Evolutionary conservation across 352 stramenopile genomes (phyloP).

Genomic region (Elongisporangium prolatum): DNA sequence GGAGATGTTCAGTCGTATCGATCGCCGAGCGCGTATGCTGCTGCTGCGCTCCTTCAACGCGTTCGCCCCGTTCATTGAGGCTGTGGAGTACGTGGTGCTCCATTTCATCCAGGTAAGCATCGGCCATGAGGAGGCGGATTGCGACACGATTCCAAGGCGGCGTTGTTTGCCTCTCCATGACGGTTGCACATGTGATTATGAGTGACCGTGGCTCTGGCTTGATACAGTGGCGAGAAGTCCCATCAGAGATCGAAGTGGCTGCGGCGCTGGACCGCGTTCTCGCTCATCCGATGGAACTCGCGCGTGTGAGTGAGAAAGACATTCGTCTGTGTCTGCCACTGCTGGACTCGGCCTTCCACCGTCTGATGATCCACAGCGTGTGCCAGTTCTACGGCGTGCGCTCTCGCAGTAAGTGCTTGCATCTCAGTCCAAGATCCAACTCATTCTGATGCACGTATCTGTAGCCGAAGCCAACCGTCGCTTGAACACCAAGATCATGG

Average conservation of each 20-base stretch:
- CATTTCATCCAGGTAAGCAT: constrained; percentile 72
- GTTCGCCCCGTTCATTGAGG: constrained; percentile 72
- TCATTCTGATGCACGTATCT: constrained; percentile 10
- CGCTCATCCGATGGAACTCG: constrained; percentile 58
- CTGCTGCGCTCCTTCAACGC: constrained; percentile 63
- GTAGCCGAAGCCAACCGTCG: constrained; percentile 63
- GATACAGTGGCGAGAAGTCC: constrained; percentile 65
- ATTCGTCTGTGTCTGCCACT: constrained; percentile 70
- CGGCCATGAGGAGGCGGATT: too few species aligned
- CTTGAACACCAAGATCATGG: constrained; percentile 81
- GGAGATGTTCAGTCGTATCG: constrained; percentile 74
- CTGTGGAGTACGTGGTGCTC: constrained; percentile 69
- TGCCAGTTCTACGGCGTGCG: constrained; percentile 87
- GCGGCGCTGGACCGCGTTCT: constrained; percentile 50
- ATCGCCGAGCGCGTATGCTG: constrained; percentile 62
- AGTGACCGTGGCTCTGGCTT: not conserved
- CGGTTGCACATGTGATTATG: constrained; percentile 2
- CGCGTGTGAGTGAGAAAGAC: constrained; percentile 53
- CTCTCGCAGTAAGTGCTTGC: constrained; percentile 59
- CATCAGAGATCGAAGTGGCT: constrained; percentile 68
- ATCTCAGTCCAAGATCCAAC: not conserved
- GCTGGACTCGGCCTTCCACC: constrained; percentile 80
- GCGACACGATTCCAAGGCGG: too few species aligned
- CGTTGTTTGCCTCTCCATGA: too few species aligned
- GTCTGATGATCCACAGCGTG: constrained; percentile 81